These are phyloP conservation scores for Podospora sp. DNA, from an alignment of 495 filamentous ascomycete genomes.

Conservation along the genomic window DNA sequence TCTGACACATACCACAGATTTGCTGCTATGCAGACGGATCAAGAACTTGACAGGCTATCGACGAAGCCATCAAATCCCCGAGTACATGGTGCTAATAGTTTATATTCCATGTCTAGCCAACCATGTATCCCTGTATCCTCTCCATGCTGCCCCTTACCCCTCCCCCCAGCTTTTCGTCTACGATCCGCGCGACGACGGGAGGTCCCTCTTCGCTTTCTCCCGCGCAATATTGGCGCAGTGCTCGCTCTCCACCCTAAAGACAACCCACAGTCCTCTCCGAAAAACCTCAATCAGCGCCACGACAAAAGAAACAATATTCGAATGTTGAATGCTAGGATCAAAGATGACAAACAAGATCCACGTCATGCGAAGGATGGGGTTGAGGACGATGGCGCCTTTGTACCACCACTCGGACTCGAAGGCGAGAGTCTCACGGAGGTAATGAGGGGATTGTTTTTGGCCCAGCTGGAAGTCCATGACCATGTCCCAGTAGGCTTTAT, in stretches of 20 bases:
- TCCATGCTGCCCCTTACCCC: too few relatives aligned
- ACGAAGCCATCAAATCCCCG: too few relatives aligned
- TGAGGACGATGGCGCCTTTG: constrained; percentile 78
- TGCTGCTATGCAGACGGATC: too few relatives aligned
- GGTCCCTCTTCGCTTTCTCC: constrained; percentile 79
- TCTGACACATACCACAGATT: too few relatives aligned
- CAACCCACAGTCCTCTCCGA: constrained; percentile 81
- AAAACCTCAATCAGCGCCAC: constrained; percentile 76
- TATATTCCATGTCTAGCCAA: too few relatives aligned
- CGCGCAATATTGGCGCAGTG: constrained; percentile 82
- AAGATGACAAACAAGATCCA: constrained; percentile 95
- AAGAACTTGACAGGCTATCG: too few relatives aligned
- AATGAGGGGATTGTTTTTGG: constrained; percentile 69
- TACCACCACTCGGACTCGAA: constrained; percentile 78
- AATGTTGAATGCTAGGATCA: constrained; percentile 73
- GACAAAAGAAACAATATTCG: constrained; percentile 72
- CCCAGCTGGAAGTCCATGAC: constrained; percentile 91
- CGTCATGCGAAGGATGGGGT: constrained; percentile 85
- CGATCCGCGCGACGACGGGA: constrained; percentile 69
- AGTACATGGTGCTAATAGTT: too few relatives aligned
- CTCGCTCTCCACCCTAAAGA: constrained; percentile 96
- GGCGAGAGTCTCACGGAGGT: constrained; percentile 76
- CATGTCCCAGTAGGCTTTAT: constrained; percentile 81
- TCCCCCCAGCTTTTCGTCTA: too few relatives aligned
- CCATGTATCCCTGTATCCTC: neutral